Evolutionary conservation across 208 protist genomes (phyloP), one percentile per base, ranked within the genome.

Genomic region (Angomonas deanei): DNA sequence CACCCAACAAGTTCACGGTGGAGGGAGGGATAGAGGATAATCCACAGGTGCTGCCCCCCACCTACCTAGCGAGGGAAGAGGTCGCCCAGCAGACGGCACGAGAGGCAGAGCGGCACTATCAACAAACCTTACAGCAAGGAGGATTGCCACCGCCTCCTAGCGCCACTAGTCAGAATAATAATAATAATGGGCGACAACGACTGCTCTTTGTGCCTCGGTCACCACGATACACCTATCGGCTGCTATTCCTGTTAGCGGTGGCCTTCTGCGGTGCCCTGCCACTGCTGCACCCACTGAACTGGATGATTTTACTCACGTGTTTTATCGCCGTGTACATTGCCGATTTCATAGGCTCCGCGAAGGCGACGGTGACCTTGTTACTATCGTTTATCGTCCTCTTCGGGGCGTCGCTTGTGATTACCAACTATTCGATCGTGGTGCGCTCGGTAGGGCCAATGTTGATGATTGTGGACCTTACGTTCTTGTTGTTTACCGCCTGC

Each of bases 241-340:
- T 92, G 10, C 48, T 42, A 2, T 15, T 88, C 26, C 76, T 96
- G 21, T 65, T 93, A 26, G 65, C 64, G 10, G 46, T 78, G 31
- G 68, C 78, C 31, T 68, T 93, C 19, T 84, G 93, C 55, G 89
- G 86, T 27, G 75, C 84, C 60, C 64, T 91, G 33, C 82, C 90
- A 28, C 79, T 96, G 21, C 78, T 96, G 74, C 89, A 85, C 30
- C 57, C 68, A 32, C 76, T 89, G 50, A 63, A 76, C 46, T 64
- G 91, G 33, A 76, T 81, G 30, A 74, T 88, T 21, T 54, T 92
- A 10, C 64, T 96, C 30, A 80, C 69, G 24, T 78, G 86, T 5
- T 71, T 75, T 17, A 68, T 86, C 52, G 56, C 87, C 50, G 76
- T 76, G 50, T 96, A 96, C 80, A 70, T 87, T n/a, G 64, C 68